phyloP scores from a whole-genome alignment of 108 stramenopile species.

The Conticribra guillardii region DNA sequence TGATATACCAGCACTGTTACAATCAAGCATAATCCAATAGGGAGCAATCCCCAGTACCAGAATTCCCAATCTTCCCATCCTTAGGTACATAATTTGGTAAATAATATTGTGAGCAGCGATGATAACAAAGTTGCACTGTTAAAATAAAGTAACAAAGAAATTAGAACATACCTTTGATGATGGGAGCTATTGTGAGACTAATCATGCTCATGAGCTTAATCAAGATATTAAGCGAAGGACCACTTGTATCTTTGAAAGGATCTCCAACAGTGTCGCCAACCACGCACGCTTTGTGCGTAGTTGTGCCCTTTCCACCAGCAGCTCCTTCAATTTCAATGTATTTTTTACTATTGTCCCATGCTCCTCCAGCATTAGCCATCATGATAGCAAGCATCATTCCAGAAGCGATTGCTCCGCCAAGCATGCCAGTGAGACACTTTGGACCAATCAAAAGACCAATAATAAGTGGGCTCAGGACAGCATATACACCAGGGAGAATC shows the following conservation, averaged over 20 bases:
- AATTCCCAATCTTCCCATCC: slow-evolving; percentile 61
- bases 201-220: slow-evolving; percentile 99
- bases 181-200: slow-evolving; percentile 94
- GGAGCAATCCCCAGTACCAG: slow-evolving; percentile 78
- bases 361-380: slow-evolving; percentile 98
- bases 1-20: slow-evolving; percentile 61
- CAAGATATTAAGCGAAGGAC: slow-evolving; percentile 97
- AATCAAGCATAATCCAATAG: slow-evolving; percentile 64
- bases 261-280: slow-evolving; percentile 98
- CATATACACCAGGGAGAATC: slow-evolving; percentile 95
- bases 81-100: neutral
- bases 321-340: slow-evolving; percentile 96
- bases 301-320: slow-evolving; percentile 91
- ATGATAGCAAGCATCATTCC: slow-evolving; percentile 95
- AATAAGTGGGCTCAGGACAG: slow-evolving; percentile 96
- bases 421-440: slow-evolving; percentile 92
- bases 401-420: slow-evolving; percentile 91
- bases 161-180: slow-evolving; percentile 87
- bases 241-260: slow-evolving; percentile 98
- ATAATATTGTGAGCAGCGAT: too few species aligned
- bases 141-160: too few species aligned
- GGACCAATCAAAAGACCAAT: slow-evolving; percentile 97
- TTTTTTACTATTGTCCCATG: slow-evolving; percentile 99
- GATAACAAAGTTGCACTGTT: slow-evolving; percentile 1
- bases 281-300: slow-evolving; percentile 96